These are phyloP conservation scores for Thalassiosira mediterranea DNA, from an alignment of 352 stramenopile genomes.

Conservation along the genomic window DNA sequence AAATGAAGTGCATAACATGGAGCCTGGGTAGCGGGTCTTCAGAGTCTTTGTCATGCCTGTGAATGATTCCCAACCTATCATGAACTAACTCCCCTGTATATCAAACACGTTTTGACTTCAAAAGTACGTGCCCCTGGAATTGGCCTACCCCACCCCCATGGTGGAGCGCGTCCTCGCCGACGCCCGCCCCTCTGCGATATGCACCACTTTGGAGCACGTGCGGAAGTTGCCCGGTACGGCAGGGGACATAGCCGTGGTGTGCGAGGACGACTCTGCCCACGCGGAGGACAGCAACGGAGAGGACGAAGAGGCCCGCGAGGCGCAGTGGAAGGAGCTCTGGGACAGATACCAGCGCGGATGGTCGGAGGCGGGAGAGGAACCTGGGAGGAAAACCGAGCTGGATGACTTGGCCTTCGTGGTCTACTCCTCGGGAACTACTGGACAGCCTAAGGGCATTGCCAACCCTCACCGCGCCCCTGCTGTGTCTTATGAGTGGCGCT, in stretches of 20 bases:
- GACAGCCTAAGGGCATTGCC: conserved; percentile 92
- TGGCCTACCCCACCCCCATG: conserved; percentile 89
- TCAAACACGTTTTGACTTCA: too few species aligned
- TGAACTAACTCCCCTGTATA: too few species aligned
- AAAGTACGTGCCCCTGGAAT: conserved; percentile 89
- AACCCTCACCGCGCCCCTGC: conserved; percentile 91
- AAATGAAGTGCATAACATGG: too few species aligned
- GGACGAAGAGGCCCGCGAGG: conserved; percentile 6
- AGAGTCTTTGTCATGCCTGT: too few species aligned
- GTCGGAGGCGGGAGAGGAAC: conserved; percentile 81
- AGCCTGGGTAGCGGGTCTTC: too few species aligned
- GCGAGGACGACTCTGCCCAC: conserved; percentile 40
- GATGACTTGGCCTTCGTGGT: conserved; percentile 92
- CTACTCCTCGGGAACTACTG: conserved; percentile 91
- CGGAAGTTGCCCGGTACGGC: conserved; percentile 60
- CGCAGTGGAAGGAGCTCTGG: conserved; percentile 25
- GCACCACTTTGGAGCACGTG: conserved; percentile 83
- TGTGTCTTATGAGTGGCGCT: conserved; percentile 91
- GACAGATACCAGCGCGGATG: conserved; percentile 79
- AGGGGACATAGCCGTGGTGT: conserved; percentile 59
- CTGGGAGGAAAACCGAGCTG: conserved; percentile 80
- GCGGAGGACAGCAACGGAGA: conserved; percentile 25
- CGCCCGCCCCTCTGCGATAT: conserved; percentile 87
- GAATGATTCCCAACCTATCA: too few species aligned
- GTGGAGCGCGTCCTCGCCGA: conserved; percentile 89